Evolutionary conservation across 164 flowering plant species (phyloP), one percentile per base, ranked within the genome.

Genomic region (Berberis vulgaris): DNA sequence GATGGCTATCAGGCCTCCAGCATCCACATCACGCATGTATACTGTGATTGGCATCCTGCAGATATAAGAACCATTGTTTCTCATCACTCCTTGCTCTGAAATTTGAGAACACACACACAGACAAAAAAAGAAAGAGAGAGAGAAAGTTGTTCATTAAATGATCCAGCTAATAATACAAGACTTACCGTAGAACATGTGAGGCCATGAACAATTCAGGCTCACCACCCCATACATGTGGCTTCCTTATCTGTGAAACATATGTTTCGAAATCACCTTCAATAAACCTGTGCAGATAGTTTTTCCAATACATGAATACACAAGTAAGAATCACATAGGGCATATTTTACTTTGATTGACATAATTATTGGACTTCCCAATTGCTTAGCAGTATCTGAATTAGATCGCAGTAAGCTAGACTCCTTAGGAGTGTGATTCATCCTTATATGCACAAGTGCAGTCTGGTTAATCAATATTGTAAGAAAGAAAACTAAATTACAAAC

Each of bases 211-310:
- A 76, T 74, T 94, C 99, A 57, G 99, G 99, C 67, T 94, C 99
- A 46, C 99, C 99, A 57, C 99, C 99, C 99, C 99, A 94, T 6
- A 87, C 86, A 71, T 87, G 91, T 43, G 99, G 88, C 74, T 89
- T 85, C 71, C 97, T 79, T 42, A 94, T 91, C 60, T 83, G 80
- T n/a, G 88, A 72, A 54, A 94, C 82, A 65, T 94, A 91, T 2
- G 82, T 67, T 62, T 94, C 93, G 63, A 94, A 94, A 82, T 94
- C 91, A 69, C 99, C 96, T 79, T 94, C 99, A 41, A 94, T 69
- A 77, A 94, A 94, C 97, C 98, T 94, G 64, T 52, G 26, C 41
- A 53, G 2, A 59, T 5, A 39, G 11, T 55, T 13, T 41, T 38
- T 65, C 49, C 60, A 65, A n/a, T 52, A 45, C 45, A 43, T 54